Evolutionary conservation across 2,329 filamentous ascomycete species (phyloP), one percentile per base, ranked within the genome.

Genomic region (Pseudogymnoascus sp.): DNA sequence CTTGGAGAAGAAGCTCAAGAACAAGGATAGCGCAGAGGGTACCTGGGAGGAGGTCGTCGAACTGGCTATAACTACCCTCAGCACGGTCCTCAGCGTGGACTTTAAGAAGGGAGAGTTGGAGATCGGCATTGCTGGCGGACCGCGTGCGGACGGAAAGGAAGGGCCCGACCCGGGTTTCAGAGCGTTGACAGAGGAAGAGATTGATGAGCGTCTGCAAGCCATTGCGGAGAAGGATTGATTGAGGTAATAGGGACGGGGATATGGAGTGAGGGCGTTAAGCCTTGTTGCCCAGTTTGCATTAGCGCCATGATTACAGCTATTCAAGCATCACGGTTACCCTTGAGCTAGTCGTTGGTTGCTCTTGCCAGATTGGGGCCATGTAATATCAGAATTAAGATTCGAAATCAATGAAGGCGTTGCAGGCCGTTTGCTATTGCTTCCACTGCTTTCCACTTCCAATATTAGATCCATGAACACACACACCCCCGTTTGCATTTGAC

Each of bases 201-300:
- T 99, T 76, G 95, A 99, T 73, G 95, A 97, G 79, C 86, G 95
- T 78, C 85, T 99, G 80, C 93, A 97, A 79, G 92, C 93, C 64
- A 99, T 99, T 77, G 92, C 92, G 65, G 95, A 99, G 83, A 97
- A 97, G 85, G 95, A 99, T 79, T 99, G 95, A 99, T 79, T 99
- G 84, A 86, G 75, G 60, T 5, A 59, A 16, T 57, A 34, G 26
- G 39, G 14, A 45, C 10, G 59, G 18, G 34, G 26, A 40, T 61
- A 16, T 12, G 59, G 59, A 31, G 39, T 61, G 59, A 61, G 14
- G 34, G 39, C 18, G 34, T 26, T 39, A 61, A 57, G 51, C 51
- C 51, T 57, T 57, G 51, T 57, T 57, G 29, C 51, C 51, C 51
- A 36, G 51, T 57, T 34, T 57, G 51, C 47, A 57, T 57, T 57